These are phyloP conservation scores for Oldenlandia corymbosa DNA, from an alignment of 257 asterid species.

Conservation along the genomic window DNA sequence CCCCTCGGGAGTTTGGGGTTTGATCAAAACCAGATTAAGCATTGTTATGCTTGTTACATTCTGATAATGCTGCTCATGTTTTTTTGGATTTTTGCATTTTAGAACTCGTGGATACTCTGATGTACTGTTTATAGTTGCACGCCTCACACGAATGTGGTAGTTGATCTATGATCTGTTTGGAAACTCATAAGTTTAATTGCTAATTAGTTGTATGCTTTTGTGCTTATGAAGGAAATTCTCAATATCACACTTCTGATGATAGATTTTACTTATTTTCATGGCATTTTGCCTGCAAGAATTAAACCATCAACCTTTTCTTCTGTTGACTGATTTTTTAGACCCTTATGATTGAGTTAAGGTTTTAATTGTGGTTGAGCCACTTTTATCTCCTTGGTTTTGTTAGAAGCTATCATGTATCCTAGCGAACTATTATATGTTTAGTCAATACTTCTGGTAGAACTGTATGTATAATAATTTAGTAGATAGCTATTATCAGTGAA, in stretches of 20 bases:
- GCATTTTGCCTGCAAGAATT: not conserved
- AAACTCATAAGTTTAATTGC: not conserved
- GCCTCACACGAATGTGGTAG: not conserved
- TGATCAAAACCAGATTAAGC: not conserved
- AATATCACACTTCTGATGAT: not conserved
- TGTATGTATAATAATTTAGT: not conserved
- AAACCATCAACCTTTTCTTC: not conserved
- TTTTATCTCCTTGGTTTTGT: not conserved
- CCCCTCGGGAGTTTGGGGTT: not conserved
- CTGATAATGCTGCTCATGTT: not conserved
- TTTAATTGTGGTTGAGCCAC: not conserved
- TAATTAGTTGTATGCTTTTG: not conserved
- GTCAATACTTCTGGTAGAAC: not conserved
- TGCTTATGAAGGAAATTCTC: not conserved
- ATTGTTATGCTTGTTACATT: too few relatives aligned
- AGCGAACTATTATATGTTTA: not conserved
- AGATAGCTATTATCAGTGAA: not conserved
- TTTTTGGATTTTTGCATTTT: not conserved
- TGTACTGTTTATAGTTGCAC: not conserved
- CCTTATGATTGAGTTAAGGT: not conserved
- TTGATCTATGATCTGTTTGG: not conserved
- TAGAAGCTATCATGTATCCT: not conserved
- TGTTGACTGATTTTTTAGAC: too few relatives aligned
- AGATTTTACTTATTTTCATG: not conserved
- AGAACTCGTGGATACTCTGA: not conserved